Conservation (phyloP, 2,329 filamentous ascomycete species). For the Alternaria viburni region DNA sequence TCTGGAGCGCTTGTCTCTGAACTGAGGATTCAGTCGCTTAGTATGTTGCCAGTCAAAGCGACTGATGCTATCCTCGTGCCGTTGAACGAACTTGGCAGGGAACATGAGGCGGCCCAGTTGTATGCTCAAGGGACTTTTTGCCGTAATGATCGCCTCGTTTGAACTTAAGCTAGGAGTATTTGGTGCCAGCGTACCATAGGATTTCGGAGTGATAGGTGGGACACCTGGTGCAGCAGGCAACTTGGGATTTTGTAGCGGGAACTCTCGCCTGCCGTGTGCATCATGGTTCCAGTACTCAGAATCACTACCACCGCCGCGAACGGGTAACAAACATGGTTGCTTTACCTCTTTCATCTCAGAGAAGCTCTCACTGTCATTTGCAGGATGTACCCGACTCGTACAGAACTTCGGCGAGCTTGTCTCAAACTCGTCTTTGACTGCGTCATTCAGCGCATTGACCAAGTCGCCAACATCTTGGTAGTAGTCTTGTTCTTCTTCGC, state of each 20-base stretch:
- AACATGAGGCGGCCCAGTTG: not conserved
- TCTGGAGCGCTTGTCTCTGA: not conserved
- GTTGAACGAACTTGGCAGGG: not conserved
- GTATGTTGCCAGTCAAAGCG: not conserved
- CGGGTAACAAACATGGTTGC: not conserved
- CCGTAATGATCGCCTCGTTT: not conserved
- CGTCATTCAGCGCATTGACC: not conserved
- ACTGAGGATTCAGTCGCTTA: not conserved
- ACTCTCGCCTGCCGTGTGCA: not conserved
- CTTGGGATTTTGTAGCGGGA: not conserved
- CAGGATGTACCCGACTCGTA: not conserved
- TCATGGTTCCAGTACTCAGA: not conserved
- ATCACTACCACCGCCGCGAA: not conserved
- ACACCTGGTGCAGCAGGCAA: not conserved
- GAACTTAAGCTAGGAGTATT: too few relatives aligned
- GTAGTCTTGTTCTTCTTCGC: not conserved
- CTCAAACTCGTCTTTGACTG: not conserved
- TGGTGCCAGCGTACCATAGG: not conserved
- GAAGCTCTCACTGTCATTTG: not conserved
- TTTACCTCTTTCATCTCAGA: not conserved
- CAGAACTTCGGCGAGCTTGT: not conserved
- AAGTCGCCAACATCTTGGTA: not conserved
- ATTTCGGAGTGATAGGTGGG: not conserved
- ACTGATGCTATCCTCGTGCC: not conserved
- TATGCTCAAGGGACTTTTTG: not conserved